Evolutionary conservation across 75 land plant genomes (phyloP), one percentile per base, ranked within the genome.

Genomic region (Cryptomeria japonica): DNA sequence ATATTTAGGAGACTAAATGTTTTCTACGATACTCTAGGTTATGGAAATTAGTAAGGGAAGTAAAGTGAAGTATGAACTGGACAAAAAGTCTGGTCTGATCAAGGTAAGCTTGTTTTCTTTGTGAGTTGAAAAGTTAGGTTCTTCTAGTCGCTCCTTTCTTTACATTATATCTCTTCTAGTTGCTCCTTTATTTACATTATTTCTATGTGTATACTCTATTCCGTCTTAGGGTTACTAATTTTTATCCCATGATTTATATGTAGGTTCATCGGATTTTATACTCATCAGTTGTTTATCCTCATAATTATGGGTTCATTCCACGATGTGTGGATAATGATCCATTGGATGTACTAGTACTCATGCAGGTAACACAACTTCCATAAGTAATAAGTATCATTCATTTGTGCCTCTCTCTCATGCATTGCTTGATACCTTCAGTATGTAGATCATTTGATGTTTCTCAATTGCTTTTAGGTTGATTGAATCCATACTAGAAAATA

Each of bases 271-370:
- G 99, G 41, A 91, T 98, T 36, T 91, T 96, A 34, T 98, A 98
- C 92, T 98, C 99, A 25, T 98, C 99, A 19, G 99, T 98, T 46
- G 99, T 98, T 16, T 98, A 98, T 85, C 99, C 99, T 6, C 99
- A 97, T 90, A 97, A 97, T 92, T 97, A 95, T 91, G 98, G 99
- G 72, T 98, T 98, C 91, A 97, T 98, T 56, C 99, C 99, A 4
- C 90, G 99, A 14, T 98, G 99, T 89, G 99, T 96, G 75, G 99
- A 97, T 76, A 92, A 93, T 86, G 99, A 97, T 87, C 99, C 99
- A 13, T 89, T 97, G 93, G 99, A 98, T 91, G 99, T 96, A 47
- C 90, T 98, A 77, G 91, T 96, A 37, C 87, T 98, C 84, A 98
- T 95, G 99, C 98, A 98, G 98, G 99, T 92, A 90, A 25, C 51